These are phyloP conservation scores for Huntiella bhutanensis DNA, from an alignment of 2,329 filamentous ascomycete genomes.

Conservation along the genomic window DNA sequence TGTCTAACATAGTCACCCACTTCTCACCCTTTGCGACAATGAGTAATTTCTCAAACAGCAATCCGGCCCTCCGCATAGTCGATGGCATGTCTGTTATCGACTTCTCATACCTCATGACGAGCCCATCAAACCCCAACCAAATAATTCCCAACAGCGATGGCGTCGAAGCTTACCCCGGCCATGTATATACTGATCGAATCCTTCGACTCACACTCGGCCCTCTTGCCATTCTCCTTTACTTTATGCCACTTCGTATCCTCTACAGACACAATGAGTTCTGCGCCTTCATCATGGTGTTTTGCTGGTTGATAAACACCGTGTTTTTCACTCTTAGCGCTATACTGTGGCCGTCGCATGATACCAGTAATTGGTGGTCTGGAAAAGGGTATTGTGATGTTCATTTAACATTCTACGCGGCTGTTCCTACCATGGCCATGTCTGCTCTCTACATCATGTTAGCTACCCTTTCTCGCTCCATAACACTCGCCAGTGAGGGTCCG, in stretches of 20 bases:
- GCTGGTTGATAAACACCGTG: constrained; percentile 27
- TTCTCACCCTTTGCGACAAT: too few species aligned
- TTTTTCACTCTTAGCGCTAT: constrained; percentile 30
- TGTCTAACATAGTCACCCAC: too few species aligned
- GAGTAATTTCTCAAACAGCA: too few species aligned
- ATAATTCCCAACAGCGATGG: constrained; percentile 14
- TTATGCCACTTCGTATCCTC: constrained; percentile 33
- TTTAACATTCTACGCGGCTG: constrained; percentile 24
- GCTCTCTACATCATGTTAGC: constrained; percentile 35
- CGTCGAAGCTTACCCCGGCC: constrained; percentile 13
- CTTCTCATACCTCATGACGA: constrained; percentile 4
- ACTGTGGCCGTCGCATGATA: constrained; percentile 34
- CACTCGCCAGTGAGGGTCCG: constrained; percentile 23
- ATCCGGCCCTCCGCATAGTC: too few species aligned
- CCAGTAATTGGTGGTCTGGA: constrained; percentile 31
- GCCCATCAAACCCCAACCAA: background rate
- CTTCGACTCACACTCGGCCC: constrained; percentile 29
- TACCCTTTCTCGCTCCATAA: constrained; percentile 32
- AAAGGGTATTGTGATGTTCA: constrained; percentile 35
- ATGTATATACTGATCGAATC: constrained; percentile 26
- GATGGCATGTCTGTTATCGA: background rate
- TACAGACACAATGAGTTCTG: constrained; percentile 34
- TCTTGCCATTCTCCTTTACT: constrained; percentile 25
- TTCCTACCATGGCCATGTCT: constrained; percentile 31
- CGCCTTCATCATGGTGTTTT: constrained; percentile 29